A percentile compares a stretch with the other conserved stretches of the same genome.
Evolutionary conservation across 352 stramenopile species (phyloP).

Genomic region (Globisporangium recalcitrans): DNA sequence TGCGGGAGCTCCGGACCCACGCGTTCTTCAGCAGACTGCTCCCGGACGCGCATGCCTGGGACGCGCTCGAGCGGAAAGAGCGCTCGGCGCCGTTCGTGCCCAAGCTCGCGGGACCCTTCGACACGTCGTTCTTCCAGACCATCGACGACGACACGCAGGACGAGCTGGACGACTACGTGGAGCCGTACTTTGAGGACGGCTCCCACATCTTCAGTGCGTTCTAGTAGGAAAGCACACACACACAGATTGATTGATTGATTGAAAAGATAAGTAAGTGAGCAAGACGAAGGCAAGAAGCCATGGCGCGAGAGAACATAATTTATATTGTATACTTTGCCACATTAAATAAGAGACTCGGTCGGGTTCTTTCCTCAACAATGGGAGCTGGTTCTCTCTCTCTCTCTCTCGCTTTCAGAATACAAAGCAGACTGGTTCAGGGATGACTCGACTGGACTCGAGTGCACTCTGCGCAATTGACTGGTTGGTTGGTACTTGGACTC

Average conservation of each 20-base stretch:
- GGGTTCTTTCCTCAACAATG: background rate
- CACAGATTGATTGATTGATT: background rate
- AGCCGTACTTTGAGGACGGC: constrained; percentile 65
- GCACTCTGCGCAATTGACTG: background rate
- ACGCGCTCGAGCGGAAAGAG: constrained; percentile 36
- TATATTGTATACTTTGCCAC: constrained; percentile 19
- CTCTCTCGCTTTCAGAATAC: background rate
- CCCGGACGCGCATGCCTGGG: constrained; percentile 31
- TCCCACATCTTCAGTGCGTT: constrained; percentile 65
- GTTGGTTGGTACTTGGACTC: background rate
- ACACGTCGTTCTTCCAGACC: constrained; percentile 66
- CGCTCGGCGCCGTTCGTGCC: constrained; percentile 51
- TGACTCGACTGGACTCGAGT: background rate
- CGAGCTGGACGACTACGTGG: constrained; percentile 40
- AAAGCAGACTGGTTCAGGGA: background rate
- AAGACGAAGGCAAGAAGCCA: background rate
- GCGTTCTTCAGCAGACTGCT: constrained; percentile 50
- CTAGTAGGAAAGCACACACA: constrained; percentile 5
- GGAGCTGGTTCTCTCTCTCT: background rate
- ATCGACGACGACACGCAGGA: constrained; percentile 51
- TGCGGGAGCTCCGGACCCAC: constrained; percentile 54
- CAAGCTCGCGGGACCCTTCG: constrained; percentile 54
- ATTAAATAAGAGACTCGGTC: background rate
- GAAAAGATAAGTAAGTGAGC: background rate
- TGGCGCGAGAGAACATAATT: constrained; percentile 5